A percentile compares a stretch with the other conserved stretches of the same genome.
phyloP scores from a whole-genome alignment of 2,329 filamentous ascomycete genomes.

The Alternaria infectoria region DNA sequence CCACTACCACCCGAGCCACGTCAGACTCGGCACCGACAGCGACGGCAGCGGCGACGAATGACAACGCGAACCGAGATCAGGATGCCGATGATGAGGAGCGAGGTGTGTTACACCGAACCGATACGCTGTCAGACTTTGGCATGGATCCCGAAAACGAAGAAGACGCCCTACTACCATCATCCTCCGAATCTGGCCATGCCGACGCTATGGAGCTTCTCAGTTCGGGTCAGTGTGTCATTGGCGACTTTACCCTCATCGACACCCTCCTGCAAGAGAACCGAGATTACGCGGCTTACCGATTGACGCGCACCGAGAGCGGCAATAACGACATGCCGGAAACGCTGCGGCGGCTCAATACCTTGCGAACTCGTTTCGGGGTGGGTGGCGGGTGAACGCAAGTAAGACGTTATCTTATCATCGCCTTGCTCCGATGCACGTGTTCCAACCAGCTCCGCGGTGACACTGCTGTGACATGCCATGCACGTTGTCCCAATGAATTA shows the following conservation, averaged over 20 bases:
- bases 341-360: conserved; percentile 40
- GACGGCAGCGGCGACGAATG: conserved; percentile 6
- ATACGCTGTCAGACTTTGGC: conserved; percentile 46
- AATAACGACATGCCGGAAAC: conserved; percentile 40
- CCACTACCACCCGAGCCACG: conserved; percentile 9
- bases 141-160: conserved; percentile 50
- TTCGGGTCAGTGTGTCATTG: conserved; percentile 56
- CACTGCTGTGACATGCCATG: background rate
- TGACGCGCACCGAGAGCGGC: conserved; percentile 34
- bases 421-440: conserved; percentile 6
- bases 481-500: conserved; percentile 7
- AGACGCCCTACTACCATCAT: conserved; percentile 37
- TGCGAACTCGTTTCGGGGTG: conserved; percentile 43
- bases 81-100: conserved; percentile 67
- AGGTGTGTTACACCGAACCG: conserved; percentile 55
- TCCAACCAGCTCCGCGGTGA: conserved; percentile 7
- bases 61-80: conserved; percentile 48
- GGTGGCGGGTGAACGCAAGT: conserved; percentile 36
- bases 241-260: conserved; percentile 51
- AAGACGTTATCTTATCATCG: conserved; percentile 9
- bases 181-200: conserved; percentile 27
- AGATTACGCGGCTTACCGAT: conserved; percentile 44
- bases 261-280: conserved; percentile 52
- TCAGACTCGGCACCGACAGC: conserved; percentile 13
- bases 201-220: conserved; percentile 53